Evolutionary conservation across 2,329 filamentous ascomycete genomes (phyloP), one percentile per base, ranked within the genome.

Genomic region (Botrytis hyacinthi): DNA sequence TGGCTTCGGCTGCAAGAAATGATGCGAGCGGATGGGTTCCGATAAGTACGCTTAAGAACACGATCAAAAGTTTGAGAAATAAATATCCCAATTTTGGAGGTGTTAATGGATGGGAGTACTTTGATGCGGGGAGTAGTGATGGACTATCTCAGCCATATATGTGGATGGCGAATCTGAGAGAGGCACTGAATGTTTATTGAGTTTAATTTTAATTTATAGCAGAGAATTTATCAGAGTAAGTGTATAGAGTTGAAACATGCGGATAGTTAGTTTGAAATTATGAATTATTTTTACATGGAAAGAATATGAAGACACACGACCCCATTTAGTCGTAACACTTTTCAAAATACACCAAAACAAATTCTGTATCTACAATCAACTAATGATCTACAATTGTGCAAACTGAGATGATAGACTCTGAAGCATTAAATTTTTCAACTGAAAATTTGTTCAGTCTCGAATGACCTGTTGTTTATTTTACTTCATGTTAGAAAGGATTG

Each of bases 51-150:
- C 51, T 75, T 3, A 37, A 66, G 12, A 84, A 82, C 59, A 79
- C 81, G 37, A 84, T 89, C n/a, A 42, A 26, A 20, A 59, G 16
- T 32, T 65, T 76, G 62, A 71, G 48, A 22, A 65, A 22, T 1
- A 70, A 73, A 68, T 76, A 74, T 70, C 66, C 74, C 9, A 44
- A 44, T 57, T 75, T 75, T 66, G 75, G 74, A 7, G 73, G 75
- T 32, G 70, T 76, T 12, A 12, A 84, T 86, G 6, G 88, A 89
- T 77, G 84, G 85, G 60, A 87, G 83, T 77, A 90, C 90, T 42
- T 89, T 87, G 3, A 82, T 90, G 72, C 72, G 29, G 63, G 88
- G 86, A 12, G 78, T 89, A 76, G 86, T 87, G 70, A 87, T 87
- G 9, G 86, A 84, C 6, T 82, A 89, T 65, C 81, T 87, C 74